phyloP scores from a whole-genome alignment of 352 stramenopile species.

The Pythium periplocum region DNA sequence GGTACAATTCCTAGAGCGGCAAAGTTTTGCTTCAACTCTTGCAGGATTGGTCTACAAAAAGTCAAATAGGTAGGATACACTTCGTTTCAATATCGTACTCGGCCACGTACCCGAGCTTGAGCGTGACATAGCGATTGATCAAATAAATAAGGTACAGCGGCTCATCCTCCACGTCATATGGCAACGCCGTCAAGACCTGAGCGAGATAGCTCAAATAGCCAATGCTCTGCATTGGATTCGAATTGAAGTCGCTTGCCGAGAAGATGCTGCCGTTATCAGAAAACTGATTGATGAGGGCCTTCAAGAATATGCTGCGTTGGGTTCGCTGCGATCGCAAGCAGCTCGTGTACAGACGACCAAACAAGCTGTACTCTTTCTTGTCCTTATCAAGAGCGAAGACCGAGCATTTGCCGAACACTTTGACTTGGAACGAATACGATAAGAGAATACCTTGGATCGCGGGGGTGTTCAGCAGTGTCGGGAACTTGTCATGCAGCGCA shows the following conservation, averaged over 20 bases:
- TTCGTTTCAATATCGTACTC: too few species aligned
- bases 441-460: constrained; percentile 53
- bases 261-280: constrained; percentile 44
- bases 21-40: constrained; percentile 53
- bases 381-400: constrained; percentile 61
- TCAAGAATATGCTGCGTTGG: constrained; percentile 55
- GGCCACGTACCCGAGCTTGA: constrained; percentile 66
- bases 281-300: constrained; percentile 69
- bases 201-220: constrained; percentile 78
- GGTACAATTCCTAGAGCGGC: constrained; percentile 23
- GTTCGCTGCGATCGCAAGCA: constrained; percentile 45
- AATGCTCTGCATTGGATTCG: constrained; percentile 23
- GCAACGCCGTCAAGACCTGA: constrained; percentile 58
- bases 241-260: constrained; percentile 15
- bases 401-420: constrained; percentile 39
- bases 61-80: too few species aligned
- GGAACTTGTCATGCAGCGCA: constrained; percentile 54
- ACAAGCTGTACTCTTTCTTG: constrained; percentile 65
- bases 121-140: constrained; percentile 76
- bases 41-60: constrained; percentile 36
- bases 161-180: constrained; percentile 80
- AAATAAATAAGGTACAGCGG: constrained; percentile 85
- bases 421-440: constrained; percentile 67
- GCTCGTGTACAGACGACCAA: constrained; percentile 59
- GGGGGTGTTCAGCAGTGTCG: constrained; percentile 40